Evolutionary conservation across 2,329 filamentous ascomycete genomes (phyloP).

Genomic region (Hymenoscyphus linearis): DNA sequence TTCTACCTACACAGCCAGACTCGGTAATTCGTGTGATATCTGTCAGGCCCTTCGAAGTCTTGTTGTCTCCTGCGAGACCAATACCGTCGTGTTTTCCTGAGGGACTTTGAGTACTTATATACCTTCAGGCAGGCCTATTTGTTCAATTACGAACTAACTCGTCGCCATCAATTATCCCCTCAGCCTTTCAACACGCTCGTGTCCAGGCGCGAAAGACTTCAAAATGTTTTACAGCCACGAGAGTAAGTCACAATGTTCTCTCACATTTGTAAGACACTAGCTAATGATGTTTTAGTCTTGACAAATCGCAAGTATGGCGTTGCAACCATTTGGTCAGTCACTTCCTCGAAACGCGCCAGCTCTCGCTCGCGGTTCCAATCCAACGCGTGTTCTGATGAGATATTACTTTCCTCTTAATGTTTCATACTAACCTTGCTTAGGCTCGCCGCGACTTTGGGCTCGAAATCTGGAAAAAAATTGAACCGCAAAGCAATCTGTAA

Average conservation of each 20-base stretch:
- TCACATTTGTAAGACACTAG: not conserved
- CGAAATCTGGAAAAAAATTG: constrained; percentile 67
- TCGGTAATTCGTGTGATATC: not conserved
- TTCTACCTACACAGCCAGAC: too few species aligned
- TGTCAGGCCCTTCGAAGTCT: not conserved
- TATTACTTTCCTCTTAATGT: not conserved
- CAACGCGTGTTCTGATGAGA: not conserved
- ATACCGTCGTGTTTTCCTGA: not conserved
- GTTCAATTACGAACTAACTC: not conserved
- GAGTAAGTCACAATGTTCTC: constrained; percentile 49
- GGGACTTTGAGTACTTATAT: not conserved
- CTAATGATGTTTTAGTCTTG: constrained; percentile 58
- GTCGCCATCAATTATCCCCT: too few species aligned
- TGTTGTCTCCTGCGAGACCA: not conserved
- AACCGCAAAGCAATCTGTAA: constrained; percentile 82
- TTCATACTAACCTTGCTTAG: constrained; percentile 41
- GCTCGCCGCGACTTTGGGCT: constrained; percentile 85
- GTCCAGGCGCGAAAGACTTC: not conserved
- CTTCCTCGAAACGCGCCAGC: not conserved
- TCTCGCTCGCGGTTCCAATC: not conserved
- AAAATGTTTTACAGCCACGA: constrained; percentile 95
- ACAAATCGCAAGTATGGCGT: constrained; percentile 86
- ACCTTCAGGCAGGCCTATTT: not conserved
- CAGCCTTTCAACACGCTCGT: not conserved
- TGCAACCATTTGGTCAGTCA: constrained; percentile 80